Conservation (phyloP, 1,284 basidiomycete genomes). For the Bondarzewia mesenterica region DNA sequence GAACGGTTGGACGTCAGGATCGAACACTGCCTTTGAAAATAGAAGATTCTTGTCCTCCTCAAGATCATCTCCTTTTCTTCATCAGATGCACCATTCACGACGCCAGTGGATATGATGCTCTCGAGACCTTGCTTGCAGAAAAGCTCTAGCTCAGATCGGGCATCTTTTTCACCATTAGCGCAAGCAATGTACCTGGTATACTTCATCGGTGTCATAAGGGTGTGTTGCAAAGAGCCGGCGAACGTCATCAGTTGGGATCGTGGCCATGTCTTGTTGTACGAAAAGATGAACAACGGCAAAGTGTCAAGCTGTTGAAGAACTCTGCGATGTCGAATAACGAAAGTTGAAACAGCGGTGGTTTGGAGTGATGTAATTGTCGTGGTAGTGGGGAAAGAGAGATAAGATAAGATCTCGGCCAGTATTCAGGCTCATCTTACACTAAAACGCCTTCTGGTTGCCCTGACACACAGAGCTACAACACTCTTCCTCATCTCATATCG, state of each 20-base stretch:
- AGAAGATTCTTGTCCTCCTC: conserved; percentile 53
- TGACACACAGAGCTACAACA: too few species aligned
- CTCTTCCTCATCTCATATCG: too few species aligned
- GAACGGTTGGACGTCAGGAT: conserved; percentile 2
- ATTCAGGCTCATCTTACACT: neutral
- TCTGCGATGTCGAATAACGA: too few species aligned
- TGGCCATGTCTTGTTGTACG: too few species aligned
- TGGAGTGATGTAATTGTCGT: too few species aligned
- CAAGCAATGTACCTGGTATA: conserved; percentile 44
- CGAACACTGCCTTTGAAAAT: conserved; percentile 55
- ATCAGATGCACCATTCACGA: conserved; percentile 28
- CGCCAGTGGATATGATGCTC: conserved; percentile 39
- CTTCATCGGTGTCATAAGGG: conserved; percentile 47
- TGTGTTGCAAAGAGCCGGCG: conserved; percentile 28
- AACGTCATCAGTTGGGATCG: neutral
- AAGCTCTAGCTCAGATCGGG: neutral
- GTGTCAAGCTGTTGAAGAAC: too few species aligned
- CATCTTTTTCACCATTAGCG: neutral
- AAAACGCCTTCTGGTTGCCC: too few species aligned
- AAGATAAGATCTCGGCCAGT: neutral
- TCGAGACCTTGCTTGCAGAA: conserved; percentile 52
- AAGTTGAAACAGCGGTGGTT: too few species aligned
- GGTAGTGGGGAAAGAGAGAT: neutral
- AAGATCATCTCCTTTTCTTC: conserved; percentile 40
- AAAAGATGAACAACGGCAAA: too few species aligned